These are phyloP conservation scores for Alisma plantagoaquatica DNA, from an alignment of 106 monocot species.

Conservation along the genomic window DNA sequence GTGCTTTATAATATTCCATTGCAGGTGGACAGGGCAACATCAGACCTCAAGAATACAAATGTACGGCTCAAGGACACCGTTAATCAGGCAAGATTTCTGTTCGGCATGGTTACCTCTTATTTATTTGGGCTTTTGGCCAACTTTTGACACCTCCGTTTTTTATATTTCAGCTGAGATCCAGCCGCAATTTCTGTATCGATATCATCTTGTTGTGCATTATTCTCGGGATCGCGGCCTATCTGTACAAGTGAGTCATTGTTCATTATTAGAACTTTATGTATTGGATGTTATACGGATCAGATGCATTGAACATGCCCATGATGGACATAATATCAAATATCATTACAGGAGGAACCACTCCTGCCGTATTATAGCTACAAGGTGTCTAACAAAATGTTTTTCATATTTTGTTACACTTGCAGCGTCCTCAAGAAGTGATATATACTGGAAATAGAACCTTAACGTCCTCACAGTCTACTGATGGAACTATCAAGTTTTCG, in stretches of 20 bases:
- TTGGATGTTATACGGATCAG: neutral
- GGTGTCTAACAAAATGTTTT: too few species aligned
- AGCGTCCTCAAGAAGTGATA: slow-evolving; percentile 26
- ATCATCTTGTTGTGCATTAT: slow-evolving; percentile 84
- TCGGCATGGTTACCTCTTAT: neutral
- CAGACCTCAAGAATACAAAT: slow-evolving; percentile 93
- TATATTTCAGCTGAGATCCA: slow-evolving; percentile 78
- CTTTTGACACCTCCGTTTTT: neutral
- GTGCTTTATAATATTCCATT: too few species aligned
- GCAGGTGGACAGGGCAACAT: slow-evolving; percentile 64
- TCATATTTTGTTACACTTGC: slow-evolving; percentile 1
- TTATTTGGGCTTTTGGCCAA: neutral
- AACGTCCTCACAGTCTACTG: too few species aligned
- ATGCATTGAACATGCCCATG: neutral
- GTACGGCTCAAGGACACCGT: slow-evolving; percentile 93
- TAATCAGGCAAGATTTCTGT: slow-evolving; percentile 38
- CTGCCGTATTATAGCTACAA: too few species aligned
- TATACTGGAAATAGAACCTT: too few species aligned
- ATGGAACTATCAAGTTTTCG: too few species aligned
- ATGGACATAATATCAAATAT: too few species aligned
- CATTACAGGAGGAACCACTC: too few species aligned
- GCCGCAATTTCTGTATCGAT: slow-evolving; percentile 90
- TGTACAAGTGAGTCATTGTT: slow-evolving; percentile 69
- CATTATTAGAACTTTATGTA: neutral
- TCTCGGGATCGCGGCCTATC: slow-evolving; percentile 85